Conservation (phyloP, 257 asterid species). For the Jaltomata sinuosa region DNA sequence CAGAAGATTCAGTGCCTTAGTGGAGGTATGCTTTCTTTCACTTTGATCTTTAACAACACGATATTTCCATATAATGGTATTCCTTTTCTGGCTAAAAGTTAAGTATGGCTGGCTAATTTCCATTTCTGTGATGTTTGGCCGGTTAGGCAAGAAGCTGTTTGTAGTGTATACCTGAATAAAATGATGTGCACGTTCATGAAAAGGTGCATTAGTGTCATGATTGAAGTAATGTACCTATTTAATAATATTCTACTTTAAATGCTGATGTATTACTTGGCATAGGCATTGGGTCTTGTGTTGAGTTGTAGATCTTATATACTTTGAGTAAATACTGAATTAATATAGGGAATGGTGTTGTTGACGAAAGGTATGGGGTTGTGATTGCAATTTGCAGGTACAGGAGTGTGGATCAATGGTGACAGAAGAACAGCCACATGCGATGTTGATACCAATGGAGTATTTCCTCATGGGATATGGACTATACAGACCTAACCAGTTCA, state of each 20-base stretch:
- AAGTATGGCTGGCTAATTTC: neutral
- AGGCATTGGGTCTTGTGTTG: neutral
- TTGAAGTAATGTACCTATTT: neutral
- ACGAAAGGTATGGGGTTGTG: neutral
- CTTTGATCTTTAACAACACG: neutral
- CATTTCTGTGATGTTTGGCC: neutral
- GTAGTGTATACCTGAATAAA: neutral
- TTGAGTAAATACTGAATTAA: neutral
- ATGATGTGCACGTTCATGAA: neutral
- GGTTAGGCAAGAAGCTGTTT: neutral
- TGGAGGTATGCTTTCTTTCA: constrained; percentile 52
- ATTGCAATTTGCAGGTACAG: constrained; percentile 43
- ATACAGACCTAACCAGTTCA: constrained; percentile 41
- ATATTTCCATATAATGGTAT: neutral
- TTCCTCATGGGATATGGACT: constrained; percentile 78
- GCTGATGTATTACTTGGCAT: neutral
- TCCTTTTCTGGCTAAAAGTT: neutral
- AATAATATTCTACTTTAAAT: neutral
- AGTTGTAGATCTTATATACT: neutral
- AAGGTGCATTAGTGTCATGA: neutral
- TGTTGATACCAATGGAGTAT: constrained; percentile 73
- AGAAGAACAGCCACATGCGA: constrained; percentile 94
- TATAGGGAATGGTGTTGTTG: neutral
- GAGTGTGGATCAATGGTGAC: constrained; percentile 90
- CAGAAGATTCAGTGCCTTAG: constrained; percentile 73